A percentile compares a stretch with the other conserved stretches of the same genome.
Conservation (phyloP, 2,329 filamentous ascomycete species). For the Ceratocystiopsis brevicomis region DNA sequence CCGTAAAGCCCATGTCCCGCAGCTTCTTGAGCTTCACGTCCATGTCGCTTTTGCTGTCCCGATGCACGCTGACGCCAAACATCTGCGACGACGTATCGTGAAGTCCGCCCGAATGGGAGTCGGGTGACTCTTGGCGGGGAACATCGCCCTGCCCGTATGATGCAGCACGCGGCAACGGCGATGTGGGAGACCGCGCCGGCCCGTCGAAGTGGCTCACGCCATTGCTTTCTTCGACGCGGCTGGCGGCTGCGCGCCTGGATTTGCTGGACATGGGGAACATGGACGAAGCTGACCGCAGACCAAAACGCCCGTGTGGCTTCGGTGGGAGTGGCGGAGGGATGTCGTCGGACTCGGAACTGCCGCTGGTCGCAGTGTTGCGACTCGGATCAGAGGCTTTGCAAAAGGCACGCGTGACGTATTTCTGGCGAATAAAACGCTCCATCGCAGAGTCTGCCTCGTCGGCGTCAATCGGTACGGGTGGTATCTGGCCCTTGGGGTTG, state of each 20-base stretch:
- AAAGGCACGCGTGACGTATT: constrained; percentile 52
- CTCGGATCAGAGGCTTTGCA: constrained; percentile 10
- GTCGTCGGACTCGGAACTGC: constrained; percentile 35
- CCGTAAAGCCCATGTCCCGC: constrained; percentile 79
- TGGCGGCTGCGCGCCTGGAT: constrained; percentile 32
- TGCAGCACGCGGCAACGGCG: constrained; percentile 10
- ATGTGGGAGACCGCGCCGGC: constrained; percentile 17
- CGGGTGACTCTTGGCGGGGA: constrained; percentile 2
- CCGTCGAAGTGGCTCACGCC: constrained; percentile 3
- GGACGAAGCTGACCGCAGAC: constrained; percentile 42
- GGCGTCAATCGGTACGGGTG: constrained; percentile 70
- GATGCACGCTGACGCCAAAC: constrained; percentile 50
- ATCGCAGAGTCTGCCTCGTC: constrained; percentile 89
- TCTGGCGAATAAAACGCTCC: constrained; percentile 87
- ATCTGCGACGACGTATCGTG: constrained; percentile 45
- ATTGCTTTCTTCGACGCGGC: constrained; percentile 9
- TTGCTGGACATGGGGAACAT: constrained; percentile 45
- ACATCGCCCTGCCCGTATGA: not conserved
- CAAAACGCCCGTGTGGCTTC: constrained; percentile 44
- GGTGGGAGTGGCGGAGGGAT: constrained; percentile 42
- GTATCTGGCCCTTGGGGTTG: constrained; percentile 68
- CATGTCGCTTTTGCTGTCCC: constrained; percentile 27
- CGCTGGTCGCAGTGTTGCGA: constrained; percentile 17
- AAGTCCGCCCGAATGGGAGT: constrained; percentile 17
- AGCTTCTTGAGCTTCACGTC: constrained; percentile 62